phyloP scores from a whole-genome alignment of 2,329 filamentous ascomycete genomes.

The Paecilomyces variotii region DNA sequence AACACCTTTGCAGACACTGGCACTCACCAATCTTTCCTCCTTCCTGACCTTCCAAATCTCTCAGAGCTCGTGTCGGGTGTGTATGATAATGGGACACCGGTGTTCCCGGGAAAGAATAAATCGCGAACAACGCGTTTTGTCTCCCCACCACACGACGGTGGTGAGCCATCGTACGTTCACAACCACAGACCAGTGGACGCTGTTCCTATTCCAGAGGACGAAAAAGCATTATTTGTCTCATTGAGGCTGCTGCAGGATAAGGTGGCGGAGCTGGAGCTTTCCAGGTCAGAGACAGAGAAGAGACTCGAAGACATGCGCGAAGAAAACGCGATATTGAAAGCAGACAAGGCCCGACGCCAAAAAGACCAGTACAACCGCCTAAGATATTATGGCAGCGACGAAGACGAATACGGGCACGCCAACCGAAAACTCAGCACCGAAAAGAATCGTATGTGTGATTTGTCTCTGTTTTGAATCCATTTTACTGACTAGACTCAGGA shows the following conservation, averaged over 20 bases:
- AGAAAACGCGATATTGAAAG: conserved; percentile 44
- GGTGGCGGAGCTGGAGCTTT: conserved; percentile 47
- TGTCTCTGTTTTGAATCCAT: conserved; percentile 12
- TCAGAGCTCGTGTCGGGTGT: conserved; percentile 54
- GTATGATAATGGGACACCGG: conserved; percentile 50
- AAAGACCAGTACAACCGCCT: conserved; percentile 30
- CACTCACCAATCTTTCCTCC: conserved; percentile 52
- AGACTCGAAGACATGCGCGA: conserved; percentile 44
- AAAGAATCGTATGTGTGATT: conserved; percentile 27
- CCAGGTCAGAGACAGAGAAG: conserved; percentile 45
- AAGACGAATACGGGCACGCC: conserved; percentile 32
- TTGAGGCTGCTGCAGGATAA: conserved; percentile 52
- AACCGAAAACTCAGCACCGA: conserved; percentile 24
- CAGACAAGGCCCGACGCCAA: conserved; percentile 27
- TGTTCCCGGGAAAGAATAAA: conserved; percentile 45
- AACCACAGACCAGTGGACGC: conserved; percentile 44
- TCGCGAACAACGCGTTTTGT: conserved; percentile 47
- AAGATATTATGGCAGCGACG: conserved; percentile 33
- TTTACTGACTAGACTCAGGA: conserved; percentile 23
- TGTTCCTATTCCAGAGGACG: conserved; percentile 52
- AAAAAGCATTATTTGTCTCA: conserved; percentile 56
- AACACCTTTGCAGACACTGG: conserved; percentile 37
- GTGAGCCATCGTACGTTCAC: conserved; percentile 22
- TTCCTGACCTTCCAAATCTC: conserved; percentile 54
- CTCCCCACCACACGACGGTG: conserved; percentile 34